Evolutionary conservation across 208 protist genomes (phyloP), one percentile per base, ranked within the genome.

Genomic region (Leishmania arabica): DNA sequence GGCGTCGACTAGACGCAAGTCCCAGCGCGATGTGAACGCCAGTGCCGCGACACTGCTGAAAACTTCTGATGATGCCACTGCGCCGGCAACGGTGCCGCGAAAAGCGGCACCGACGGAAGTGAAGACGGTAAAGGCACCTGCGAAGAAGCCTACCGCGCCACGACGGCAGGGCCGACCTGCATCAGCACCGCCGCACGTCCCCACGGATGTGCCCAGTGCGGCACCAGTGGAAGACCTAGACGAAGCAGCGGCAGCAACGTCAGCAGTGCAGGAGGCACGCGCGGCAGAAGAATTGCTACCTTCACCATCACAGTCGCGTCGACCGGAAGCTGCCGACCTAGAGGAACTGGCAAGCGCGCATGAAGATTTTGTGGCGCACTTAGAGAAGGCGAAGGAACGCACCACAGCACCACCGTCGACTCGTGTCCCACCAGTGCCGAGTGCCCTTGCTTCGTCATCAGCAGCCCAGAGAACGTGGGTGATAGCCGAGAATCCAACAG

Each of bases 301-400:
- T 21, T 49, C 74, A 47, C 34, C 56, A 53, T 34, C 47, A 31
- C 19, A 17, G 34, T 40, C 34, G 24, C 74, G 21, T 37, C 15
- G 9, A 42, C 9, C 21, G 34, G 42, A 49, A 15, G n/a, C 76
- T 5, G 54, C 65, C 68, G 60, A 77, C 40, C 24, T 62, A 2
- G 64, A 65, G 3, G 74, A 82, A 2, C 73, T 86, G 37, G 64
- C 60, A 34, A 77, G 66, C 5, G 77, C 71, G 78, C 82, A 82
- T 60, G 66, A 82, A 15, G 66, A 86, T 56, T 81, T 82, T 34
- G 77, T 82, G 51, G 72, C 66, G 19, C 72, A 86, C 75, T 65
- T 86, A 79, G 78, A 86, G 37, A 82, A 82, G 66, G 82, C 72
- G 27, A 86, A 82, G 65, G 65, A 62, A 24, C 77, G 74, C 24